A percentile compares a stretch with the other conserved stretches of the same genome.
Evolutionary conservation across 2,329 filamentous ascomycete genomes (phyloP).

Genomic region (Dryadomyces sulphureus): DNA sequence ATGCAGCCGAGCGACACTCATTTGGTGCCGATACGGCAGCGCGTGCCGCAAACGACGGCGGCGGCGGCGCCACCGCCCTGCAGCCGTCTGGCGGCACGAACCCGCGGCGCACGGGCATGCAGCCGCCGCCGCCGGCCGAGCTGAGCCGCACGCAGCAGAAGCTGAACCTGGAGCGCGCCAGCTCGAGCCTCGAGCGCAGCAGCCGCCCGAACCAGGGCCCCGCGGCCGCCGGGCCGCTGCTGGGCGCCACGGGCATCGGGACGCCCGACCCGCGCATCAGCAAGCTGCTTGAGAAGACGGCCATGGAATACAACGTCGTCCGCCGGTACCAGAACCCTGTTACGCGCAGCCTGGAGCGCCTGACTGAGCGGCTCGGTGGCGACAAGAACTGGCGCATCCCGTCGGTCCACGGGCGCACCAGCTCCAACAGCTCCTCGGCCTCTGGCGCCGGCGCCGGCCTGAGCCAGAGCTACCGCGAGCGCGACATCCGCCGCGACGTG

Average conservation of each 20-base stretch:
- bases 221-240: slow-evolving; percentile 24
- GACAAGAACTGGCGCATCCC: slow-evolving; percentile 36
- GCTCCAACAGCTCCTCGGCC: neutral
- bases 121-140: slow-evolving; percentile 25
- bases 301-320: slow-evolving; percentile 61
- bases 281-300: slow-evolving; percentile 52
- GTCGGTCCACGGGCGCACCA: slow-evolving; percentile 17
- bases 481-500: slow-evolving; percentile 9
- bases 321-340: slow-evolving; percentile 58
- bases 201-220: slow-evolving; percentile 23
- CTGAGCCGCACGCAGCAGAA: slow-evolving; percentile 62
- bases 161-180: slow-evolving; percentile 57
- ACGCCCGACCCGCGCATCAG: slow-evolving; percentile 47
- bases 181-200: slow-evolving; percentile 53
- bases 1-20: slow-evolving; percentile 21
- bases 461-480: slow-evolving; percentile 21
- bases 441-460: neutral
- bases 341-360: slow-evolving; percentile 41
- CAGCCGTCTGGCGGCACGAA: neutral
- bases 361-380: slow-evolving; percentile 35
- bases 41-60: slow-evolving; percentile 2
- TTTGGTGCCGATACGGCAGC: slow-evolving; percentile 17
- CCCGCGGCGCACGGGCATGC: slow-evolving; percentile 6
- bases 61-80: neutral
- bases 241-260: slow-evolving; percentile 41